A percentile compares a stretch with the other conserved stretches of the same genome.
phyloP scores from a whole-genome alignment of 495 filamentous ascomycete species.

The Aspergillus avenaceus region DNA sequence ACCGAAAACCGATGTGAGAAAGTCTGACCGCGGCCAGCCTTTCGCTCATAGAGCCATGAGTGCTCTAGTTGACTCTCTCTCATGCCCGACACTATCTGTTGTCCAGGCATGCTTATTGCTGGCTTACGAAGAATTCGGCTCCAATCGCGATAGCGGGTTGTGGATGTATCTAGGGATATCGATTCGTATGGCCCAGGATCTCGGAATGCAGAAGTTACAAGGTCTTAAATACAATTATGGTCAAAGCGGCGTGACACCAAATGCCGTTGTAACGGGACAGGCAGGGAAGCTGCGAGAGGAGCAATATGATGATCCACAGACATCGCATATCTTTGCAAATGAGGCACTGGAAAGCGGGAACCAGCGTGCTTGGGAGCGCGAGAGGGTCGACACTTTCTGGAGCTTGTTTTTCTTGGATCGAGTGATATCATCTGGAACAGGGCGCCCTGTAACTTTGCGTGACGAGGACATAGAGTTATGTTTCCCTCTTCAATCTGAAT shows the following conservation, averaged over 20 bases:
- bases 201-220: constrained; percentile 74
- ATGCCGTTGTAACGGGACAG: constrained; percentile 44
- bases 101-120: constrained; percentile 77
- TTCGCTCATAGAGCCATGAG: constrained; percentile 76
- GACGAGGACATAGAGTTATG: constrained; percentile 77
- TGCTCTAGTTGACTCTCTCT: constrained; percentile 68
- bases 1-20: constrained; percentile 31
- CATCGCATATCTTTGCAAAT: constrained; percentile 18
- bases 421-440: constrained; percentile 80
- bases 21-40: constrained; percentile 56
- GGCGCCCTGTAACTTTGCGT: constrained; percentile 71
- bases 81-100: constrained; percentile 72
- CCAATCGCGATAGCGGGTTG: constrained; percentile 78
- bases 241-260: constrained; percentile 48
- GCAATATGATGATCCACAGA: constrained; percentile 37
- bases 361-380: constrained; percentile 58
- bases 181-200: constrained; percentile 81
- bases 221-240: constrained; percentile 68
- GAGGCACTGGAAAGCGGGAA: constrained; percentile 22
- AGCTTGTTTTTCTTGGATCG: constrained; percentile 81
- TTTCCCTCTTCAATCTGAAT: constrained; percentile 63
- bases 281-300: constrained; percentile 40
- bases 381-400: constrained; percentile 81
- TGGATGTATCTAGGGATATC: constrained; percentile 89
- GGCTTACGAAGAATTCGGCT: constrained; percentile 82